These are phyloP conservation scores for Microcyclospora pomicola DNA, from an alignment of 2,329 filamentous ascomycete genomes.

Conservation along the genomic window DNA sequence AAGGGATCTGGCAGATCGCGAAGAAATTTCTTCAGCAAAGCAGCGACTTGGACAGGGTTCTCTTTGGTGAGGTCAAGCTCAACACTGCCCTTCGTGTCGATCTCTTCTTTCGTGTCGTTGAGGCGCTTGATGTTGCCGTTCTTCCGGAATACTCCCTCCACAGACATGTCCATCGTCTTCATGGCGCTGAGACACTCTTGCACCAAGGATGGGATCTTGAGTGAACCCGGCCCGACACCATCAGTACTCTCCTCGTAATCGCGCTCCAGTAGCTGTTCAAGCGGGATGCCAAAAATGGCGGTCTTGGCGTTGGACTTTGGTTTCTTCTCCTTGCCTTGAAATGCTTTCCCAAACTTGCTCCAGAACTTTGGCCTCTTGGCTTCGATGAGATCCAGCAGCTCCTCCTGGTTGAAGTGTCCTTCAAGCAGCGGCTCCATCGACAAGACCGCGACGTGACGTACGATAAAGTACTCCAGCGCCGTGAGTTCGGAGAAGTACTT, in stretches of 20 bases:
- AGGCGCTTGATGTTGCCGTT: constrained; percentile 96
- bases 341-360: constrained; percentile 95
- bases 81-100: constrained; percentile 76
- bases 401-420: constrained; percentile 82
- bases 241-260: constrained; percentile 97
- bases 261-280: constrained; percentile 80
- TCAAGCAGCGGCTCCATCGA: constrained; percentile 90
- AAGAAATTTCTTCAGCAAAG: constrained; percentile 86
- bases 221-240: constrained; percentile 78
- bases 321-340: constrained; percentile 49
- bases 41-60: constrained; percentile 84
- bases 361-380: constrained; percentile 89
- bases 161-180: constrained; percentile 97
- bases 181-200: constrained; percentile 89
- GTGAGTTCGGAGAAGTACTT: constrained; percentile 95
- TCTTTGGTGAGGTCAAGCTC: constrained; percentile 76
- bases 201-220: constrained; percentile 86
- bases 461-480: constrained; percentile 91
- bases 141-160: constrained; percentile 97
- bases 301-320: constrained; percentile 68
- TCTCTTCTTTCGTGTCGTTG: constrained; percentile 69
- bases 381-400: constrained; percentile 83
- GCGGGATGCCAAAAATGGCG: constrained; percentile 77
- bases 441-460: constrained; percentile 84
- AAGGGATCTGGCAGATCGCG: constrained; percentile 88